Percentiles rank a stretch among this genome's conserved stretches.
Evolutionary conservation across 345 rosid genomes (phyloP).

Genomic region (Alliaria petiolata): DNA sequence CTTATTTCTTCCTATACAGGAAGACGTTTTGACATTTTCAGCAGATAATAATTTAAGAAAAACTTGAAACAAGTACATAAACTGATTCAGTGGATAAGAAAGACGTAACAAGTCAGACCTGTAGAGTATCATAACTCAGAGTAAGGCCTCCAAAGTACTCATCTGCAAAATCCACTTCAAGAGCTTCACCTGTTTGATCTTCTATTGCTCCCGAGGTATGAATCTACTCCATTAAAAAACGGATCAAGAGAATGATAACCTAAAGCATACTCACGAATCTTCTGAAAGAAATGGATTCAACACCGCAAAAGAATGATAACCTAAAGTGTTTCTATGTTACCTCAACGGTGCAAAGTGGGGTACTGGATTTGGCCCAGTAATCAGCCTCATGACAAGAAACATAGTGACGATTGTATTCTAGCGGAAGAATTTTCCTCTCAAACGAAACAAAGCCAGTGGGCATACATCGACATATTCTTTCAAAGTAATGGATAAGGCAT

Average conservation of each 20-base stretch:
- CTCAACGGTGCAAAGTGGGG: conserved; percentile 66
- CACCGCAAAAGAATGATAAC: conserved; percentile 37
- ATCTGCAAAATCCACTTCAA: conserved; percentile 91
- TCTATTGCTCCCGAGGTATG: conserved; percentile 60
- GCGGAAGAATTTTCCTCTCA: conserved; percentile 70
- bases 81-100: background rate
- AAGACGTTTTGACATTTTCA: background rate
- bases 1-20: conserved; percentile 80
- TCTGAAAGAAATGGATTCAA: background rate
- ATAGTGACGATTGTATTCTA: conserved; percentile 24
- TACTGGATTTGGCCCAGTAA: conserved; percentile 59
- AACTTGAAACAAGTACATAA: background rate
- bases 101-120: conserved; percentile 40
- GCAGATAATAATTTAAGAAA: background rate
- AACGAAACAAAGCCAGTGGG: conserved; percentile 77
- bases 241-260: background rate
- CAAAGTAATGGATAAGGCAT: conserved; percentile 56
- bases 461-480: conserved; percentile 51
- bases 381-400: conserved; percentile 50
- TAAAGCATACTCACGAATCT: background rate
- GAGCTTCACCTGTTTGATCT: conserved; percentile 56
- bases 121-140: conserved; percentile 65
- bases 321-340: conserved; percentile 35
- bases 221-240: conserved; percentile 37
- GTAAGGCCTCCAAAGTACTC: conserved; percentile 85